Evolutionary conservation across 1,284 basidiomycete genomes (phyloP).

Genomic region (Puccinia coronata): DNA sequence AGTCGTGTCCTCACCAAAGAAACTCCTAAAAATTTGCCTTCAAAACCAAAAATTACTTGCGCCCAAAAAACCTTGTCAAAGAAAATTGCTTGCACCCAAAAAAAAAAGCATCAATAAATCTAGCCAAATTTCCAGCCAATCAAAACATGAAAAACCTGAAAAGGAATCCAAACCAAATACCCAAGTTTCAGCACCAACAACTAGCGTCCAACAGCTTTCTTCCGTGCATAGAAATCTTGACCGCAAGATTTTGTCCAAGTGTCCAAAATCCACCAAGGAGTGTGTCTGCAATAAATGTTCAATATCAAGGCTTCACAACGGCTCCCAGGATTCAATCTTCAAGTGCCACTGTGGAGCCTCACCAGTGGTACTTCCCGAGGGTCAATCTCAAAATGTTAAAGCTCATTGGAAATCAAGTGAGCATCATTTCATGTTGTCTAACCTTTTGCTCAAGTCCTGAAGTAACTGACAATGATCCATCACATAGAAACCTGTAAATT

Average conservation of each 20-base stretch:
- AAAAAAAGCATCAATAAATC: too few relatives aligned
- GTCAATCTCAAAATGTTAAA: conserved; percentile 17
- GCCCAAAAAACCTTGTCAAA: neutral
- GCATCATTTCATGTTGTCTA: neutral
- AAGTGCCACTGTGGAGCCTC: conserved; percentile 30
- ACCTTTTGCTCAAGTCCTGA: neutral
- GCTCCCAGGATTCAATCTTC: neutral
- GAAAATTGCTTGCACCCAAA: neutral
- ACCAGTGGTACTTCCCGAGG: conserved; percentile 5
- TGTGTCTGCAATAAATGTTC: neutral
- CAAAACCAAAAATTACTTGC: too few relatives aligned
- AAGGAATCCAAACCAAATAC: neutral
- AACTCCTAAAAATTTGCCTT: too few relatives aligned
- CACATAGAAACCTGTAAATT: conserved; percentile 3
- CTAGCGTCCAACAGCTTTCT: too few relatives aligned
- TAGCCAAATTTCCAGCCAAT: neutral
- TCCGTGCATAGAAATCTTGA: too few relatives aligned
- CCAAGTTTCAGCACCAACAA: too few relatives aligned
- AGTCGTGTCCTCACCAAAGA: neutral
- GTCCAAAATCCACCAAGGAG: neutral
- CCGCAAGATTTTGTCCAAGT: neutral
- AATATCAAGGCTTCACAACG: neutral
- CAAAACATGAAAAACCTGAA: neutral
- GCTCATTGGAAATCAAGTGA: conserved; percentile 18
- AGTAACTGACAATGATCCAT: neutral